Evolutionary conservation across 441 rosid genomes (phyloP).

Genomic region (Iberis amara): DNA sequence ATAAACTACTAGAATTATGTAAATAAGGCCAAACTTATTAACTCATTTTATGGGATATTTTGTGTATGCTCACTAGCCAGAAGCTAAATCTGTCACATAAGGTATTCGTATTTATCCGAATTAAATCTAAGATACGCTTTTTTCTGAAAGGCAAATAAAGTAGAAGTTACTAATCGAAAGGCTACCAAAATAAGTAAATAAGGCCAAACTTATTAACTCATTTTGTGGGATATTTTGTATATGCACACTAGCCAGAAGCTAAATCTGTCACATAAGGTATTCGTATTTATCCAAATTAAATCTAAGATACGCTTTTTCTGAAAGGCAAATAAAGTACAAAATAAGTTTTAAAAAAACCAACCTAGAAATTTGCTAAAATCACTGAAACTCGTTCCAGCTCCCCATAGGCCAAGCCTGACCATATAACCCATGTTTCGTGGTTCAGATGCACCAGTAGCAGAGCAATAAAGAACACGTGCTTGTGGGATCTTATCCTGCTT

Average conservation of each 20-base stretch:
- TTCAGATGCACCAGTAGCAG: conserved; percentile 99
- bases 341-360: conserved; percentile 27
- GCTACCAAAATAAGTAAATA: conserved; percentile 5
- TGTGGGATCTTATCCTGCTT: conserved; percentile 92
- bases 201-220: neutral
- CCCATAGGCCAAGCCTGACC: conserved; percentile 99
- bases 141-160: conserved; percentile 11
- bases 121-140: conserved; percentile 7
- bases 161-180: neutral
- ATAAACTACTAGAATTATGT: neutral
- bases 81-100: conserved; percentile 1
- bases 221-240: conserved; percentile 10
- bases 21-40: neutral
- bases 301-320: conserved; percentile 6
- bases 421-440: conserved; percentile 99
- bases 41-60: conserved; percentile 10
- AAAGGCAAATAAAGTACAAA: conserved; percentile 5
- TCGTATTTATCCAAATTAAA: conserved; percentile 3
- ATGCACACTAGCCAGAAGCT: conserved; percentile 11
- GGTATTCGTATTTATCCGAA: conserved; percentile 2
- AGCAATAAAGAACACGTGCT: conserved; percentile 95
- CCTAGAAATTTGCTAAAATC: conserved; percentile 83
- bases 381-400: conserved; percentile 79
- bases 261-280: neutral
- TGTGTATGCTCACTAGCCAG: conserved; percentile 8